Percentiles rank a stretch among this genome's conserved stretches.
phyloP scores from a whole-genome alignment of 306 rosid species.

The Adenanthera pavonina region DNA sequence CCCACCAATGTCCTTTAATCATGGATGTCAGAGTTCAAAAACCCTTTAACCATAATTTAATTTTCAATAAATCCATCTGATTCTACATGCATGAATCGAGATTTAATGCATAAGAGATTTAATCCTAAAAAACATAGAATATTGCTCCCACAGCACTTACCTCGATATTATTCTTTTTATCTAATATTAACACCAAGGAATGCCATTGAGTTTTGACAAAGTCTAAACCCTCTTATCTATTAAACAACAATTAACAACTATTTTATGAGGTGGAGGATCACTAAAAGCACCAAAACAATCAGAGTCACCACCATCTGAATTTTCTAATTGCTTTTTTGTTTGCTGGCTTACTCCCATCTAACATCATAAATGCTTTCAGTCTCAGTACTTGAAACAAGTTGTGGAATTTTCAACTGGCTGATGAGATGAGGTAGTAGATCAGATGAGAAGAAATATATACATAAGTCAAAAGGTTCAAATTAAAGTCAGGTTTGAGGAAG shows the following conservation, averaged over 20 bases:
- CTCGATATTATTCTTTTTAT: too few relatives aligned
- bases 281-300: constrained; percentile 30
- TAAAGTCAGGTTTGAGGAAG: constrained; percentile 11
- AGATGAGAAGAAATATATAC: constrained; percentile 21
- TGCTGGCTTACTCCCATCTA: constrained; percentile 42
- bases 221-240: not conserved
- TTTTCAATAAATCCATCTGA: too few relatives aligned
- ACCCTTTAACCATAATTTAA: too few relatives aligned
- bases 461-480: constrained; percentile 45
- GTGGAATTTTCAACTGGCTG: constrained; percentile 23
- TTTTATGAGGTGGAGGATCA: constrained; percentile 36
- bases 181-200: too few relatives aligned
- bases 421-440: not conserved
- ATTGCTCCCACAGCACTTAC: too few relatives aligned
- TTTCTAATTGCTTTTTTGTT: constrained; percentile 45
- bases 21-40: too few relatives aligned
- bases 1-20: too few relatives aligned
- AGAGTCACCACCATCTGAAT: constrained; percentile 17
- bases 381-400: constrained; percentile 10
- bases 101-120: too few relatives aligned
- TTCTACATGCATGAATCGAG: too few relatives aligned
- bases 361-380: constrained; percentile 32
- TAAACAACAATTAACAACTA: not conserved
- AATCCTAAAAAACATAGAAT: too few relatives aligned
- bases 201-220: not conserved